phyloP scores from a whole-genome alignment of 2,329 filamentous ascomycete genomes.

The Berkeleyomyces rouxiae region DNA sequence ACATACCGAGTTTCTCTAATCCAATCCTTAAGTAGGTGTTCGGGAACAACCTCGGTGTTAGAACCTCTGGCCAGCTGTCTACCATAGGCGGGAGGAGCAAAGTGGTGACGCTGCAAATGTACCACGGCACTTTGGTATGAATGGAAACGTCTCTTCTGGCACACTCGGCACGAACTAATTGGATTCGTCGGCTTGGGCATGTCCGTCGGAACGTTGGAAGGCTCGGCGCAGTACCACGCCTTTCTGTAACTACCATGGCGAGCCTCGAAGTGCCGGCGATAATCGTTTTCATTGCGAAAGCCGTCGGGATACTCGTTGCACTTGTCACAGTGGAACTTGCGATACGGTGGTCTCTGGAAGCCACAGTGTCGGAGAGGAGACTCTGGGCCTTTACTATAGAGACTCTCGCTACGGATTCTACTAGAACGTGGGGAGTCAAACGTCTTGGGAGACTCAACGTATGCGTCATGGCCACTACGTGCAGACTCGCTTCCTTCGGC shows the following conservation, averaged over 20 bases:
- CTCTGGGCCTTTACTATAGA: conserved; percentile 20
- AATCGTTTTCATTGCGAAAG: conserved; percentile 80
- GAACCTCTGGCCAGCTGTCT: conserved; percentile 31
- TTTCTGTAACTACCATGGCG: conserved; percentile 39
- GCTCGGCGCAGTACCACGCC: conserved; percentile 40
- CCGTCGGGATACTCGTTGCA: conserved; percentile 74
- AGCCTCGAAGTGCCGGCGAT: conserved; percentile 48
- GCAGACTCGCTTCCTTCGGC: not conserved
- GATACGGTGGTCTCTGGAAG: conserved; percentile 37
- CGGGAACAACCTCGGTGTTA: conserved; percentile 35
- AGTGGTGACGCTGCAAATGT: conserved; percentile 40
- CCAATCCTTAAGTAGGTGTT: conserved; percentile 42
- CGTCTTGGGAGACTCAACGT: conserved; percentile 6
- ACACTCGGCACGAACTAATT: not conserved
- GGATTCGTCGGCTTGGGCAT: not conserved
- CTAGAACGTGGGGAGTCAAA: conserved; percentile 10
- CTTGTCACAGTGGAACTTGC: conserved; percentile 54
- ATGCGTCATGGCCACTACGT: conserved; percentile 1
- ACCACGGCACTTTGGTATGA: conserved; percentile 44
- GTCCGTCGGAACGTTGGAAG: conserved; percentile 20
- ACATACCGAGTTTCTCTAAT: conserved; percentile 37
- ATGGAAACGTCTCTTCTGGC: conserved; percentile 36
- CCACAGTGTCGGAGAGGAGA: not conserved
- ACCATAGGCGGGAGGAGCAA: conserved; percentile 37
- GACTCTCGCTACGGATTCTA: conserved; percentile 16